These are phyloP conservation scores for Gautieria morchelliformis DNA, from an alignment of 768 basidiomycete species.

Conservation along the genomic window DNA sequence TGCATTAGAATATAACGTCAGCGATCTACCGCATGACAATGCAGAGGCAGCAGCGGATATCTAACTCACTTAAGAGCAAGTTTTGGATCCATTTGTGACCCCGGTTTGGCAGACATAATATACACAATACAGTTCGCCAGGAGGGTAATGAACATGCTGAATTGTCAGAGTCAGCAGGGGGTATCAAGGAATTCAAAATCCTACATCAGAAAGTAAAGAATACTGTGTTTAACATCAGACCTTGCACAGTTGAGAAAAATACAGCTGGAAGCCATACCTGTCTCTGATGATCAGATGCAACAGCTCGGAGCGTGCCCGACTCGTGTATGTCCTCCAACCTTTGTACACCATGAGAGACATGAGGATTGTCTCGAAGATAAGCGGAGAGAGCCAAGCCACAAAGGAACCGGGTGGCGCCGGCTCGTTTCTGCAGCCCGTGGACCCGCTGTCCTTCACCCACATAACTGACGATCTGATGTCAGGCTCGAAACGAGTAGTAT, in stretches of 20 bases:
- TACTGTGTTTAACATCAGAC: neutral
- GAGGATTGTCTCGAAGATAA: no score
- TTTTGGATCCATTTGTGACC: neutral
- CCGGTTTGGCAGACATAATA: neutral
- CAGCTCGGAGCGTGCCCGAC: neutral
- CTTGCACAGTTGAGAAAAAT: neutral
- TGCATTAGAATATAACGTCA: neutral
- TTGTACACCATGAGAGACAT: slow-evolving; percentile 31
- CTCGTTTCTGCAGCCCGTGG: no score
- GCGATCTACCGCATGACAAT: neutral
- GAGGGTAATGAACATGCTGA: neutral
- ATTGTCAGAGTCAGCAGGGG: no score
- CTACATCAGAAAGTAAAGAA: neutral
- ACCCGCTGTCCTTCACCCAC: no score
- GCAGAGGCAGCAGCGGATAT: neutral
- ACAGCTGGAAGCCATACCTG: neutral
- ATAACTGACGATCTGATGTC: no score
- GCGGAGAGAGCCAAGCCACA: no score
- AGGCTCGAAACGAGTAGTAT: no score
- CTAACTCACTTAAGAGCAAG: neutral
- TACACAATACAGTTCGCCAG: neutral
- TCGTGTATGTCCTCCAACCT: no score
- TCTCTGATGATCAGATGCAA: neutral
- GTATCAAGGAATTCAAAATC: neutral
- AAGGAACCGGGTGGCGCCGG: no score